Evolutionary conservation across 1,139 yeast genomes (phyloP), one percentile per base, ranked within the genome.

Genomic region (Debaryomyces nepalensis): DNA sequence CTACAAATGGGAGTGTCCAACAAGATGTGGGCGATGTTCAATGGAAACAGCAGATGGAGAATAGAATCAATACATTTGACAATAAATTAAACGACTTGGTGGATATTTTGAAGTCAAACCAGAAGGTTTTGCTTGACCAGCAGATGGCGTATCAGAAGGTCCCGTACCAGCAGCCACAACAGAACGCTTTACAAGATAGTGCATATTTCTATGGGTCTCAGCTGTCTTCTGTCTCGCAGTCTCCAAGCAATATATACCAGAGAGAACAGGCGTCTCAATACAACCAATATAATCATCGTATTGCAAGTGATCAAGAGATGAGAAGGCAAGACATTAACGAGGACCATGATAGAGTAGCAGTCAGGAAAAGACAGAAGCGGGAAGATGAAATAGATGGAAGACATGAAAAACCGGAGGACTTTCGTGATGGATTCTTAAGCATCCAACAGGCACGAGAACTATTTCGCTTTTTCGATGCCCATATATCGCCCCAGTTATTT

Each of bases 401-500:
- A 2, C 11, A 24, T 6, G 40, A 37, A 2, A 37, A 36, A 7
- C 66, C 64, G 0, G 54, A 52, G 1, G 77, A 73, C 44, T 73
- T 73, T 50, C 54, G 78, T 9, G 60, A 64, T 38, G 66, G 65
- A 3, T 61, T 59, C 12, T 48, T 79, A 2, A 46, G 67, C 1
- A 54, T 63, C 27, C 65, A 60, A 1, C 76, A 82, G 42, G 87
- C 87, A 0, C 57, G 61, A 19, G 75, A 70, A 20, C 63, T 83
- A 11, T 79, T 82, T 46, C 51, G 57, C 5, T 79, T 70, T 46
- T 84, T 84, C 54, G 77, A 80, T 50, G 59, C 69, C 3, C 74
- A 81, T 44, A 80, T 83, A 15, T 70, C 86, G 0, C 83, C 82
- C 14, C 87, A 83, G 52, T 63, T 84, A 32, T 83, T 82, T 63